phyloP scores from a whole-genome alignment of 306 rosid species.

The Quercus dentata region DNA sequence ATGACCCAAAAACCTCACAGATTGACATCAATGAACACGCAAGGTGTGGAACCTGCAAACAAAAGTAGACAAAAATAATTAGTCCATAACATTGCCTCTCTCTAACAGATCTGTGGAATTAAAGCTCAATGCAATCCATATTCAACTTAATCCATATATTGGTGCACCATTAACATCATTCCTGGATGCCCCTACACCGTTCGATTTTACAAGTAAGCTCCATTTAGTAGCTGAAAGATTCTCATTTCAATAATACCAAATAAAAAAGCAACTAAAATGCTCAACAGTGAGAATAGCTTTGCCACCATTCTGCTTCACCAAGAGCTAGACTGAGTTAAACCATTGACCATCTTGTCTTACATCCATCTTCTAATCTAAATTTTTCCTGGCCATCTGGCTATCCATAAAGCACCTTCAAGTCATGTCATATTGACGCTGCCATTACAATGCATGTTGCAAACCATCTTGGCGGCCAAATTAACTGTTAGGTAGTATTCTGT shows the following conservation, averaged over 20 bases:
- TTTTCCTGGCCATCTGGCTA: background rate
- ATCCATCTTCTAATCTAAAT: background rate
- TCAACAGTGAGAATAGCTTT: background rate
- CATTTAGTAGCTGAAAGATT: background rate
- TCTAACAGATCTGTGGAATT: background rate
- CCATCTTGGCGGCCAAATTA: background rate
- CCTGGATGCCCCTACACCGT: background rate
- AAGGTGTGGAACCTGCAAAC: slow-evolving; percentile 87
- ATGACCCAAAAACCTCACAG: slow-evolving; percentile 97
- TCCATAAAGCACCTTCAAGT: background rate
- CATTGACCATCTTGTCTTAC: background rate
- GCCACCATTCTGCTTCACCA: background rate
- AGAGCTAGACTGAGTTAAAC: background rate
- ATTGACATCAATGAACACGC: slow-evolving; percentile 95
- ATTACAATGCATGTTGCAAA: background rate
- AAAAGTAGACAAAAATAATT: background rate
- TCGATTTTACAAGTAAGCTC: background rate
- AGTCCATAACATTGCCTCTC: background rate
- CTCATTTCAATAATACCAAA: background rate
- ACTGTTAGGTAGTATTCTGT: background rate
- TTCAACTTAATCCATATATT: background rate
- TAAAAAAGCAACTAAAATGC: background rate
- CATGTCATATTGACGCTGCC: background rate
- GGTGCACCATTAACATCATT: background rate
- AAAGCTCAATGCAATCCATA: background rate